Conservation (phyloP, 148 eudicot species). For the Spergularia bocconei region DNA sequence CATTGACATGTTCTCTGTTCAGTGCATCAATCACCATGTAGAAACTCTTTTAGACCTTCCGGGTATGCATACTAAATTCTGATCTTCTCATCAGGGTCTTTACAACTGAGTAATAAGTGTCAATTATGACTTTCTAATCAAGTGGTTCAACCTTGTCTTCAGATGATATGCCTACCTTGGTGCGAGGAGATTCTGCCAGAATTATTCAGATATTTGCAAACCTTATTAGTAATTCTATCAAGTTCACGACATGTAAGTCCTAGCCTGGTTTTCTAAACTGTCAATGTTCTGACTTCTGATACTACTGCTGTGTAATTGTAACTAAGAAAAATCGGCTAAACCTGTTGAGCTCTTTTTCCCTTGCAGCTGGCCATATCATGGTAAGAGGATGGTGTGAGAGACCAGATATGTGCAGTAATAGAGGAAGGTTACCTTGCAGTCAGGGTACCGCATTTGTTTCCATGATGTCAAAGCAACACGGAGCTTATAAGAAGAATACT, state of each 20-base stretch:
- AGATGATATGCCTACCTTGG: slow-evolving; percentile 95
- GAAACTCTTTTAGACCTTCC: slow-evolving; percentile 89
- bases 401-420: slow-evolving; percentile 30
- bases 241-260: slow-evolving; percentile 83
- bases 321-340: not conserved
- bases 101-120: not conserved
- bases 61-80: slow-evolving; percentile 35
- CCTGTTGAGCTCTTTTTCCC: not conserved
- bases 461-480: slow-evolving; percentile 33
- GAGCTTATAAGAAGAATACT: slow-evolving; percentile 34
- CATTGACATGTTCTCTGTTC: slow-evolving; percentile 93
- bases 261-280: not conserved
- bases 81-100: not conserved
- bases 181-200: slow-evolving; percentile 91
- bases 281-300: not conserved
- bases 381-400: slow-evolving; percentile 92
- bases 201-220: slow-evolving; percentile 94
- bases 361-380: slow-evolving; percentile 80
- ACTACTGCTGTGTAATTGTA: slow-evolving; percentile 3
- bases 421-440: slow-evolving; percentile 26
- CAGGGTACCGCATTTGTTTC: slow-evolving; percentile 29
- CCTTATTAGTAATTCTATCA: slow-evolving; percentile 90
- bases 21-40: slow-evolving; percentile 85
- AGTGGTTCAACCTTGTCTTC: too few relatives aligned
- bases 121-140: too few relatives aligned